Conservation (phyloP, 2,329 filamentous ascomycete species). For the Aspergillus pseudoglaucus region DNA sequence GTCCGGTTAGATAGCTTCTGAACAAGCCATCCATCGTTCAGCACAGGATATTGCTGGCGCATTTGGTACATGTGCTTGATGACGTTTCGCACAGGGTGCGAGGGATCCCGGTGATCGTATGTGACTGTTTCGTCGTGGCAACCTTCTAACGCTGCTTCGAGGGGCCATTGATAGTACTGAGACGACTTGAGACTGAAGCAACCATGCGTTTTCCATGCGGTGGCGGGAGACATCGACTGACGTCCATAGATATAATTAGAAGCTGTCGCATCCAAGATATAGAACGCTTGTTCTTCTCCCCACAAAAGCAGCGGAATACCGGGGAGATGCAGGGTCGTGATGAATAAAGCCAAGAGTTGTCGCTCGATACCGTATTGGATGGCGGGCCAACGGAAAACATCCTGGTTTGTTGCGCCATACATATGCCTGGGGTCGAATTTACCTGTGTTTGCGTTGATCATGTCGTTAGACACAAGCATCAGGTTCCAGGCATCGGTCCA, state of each 20-base stretch:
- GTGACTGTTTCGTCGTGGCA: constrained; percentile 53
- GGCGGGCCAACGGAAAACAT: constrained; percentile 59
- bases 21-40: constrained; percentile 55
- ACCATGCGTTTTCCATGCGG: constrained; percentile 59
- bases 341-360: constrained; percentile 52
- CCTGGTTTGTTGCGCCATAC: constrained; percentile 60
- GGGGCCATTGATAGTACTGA: constrained; percentile 54
- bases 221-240: constrained; percentile 55
- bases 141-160: constrained; percentile 48
- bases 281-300: constrained; percentile 62
- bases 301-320: constrained; percentile 56
- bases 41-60: constrained; percentile 48
- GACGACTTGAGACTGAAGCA: constrained; percentile 53
- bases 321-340: constrained; percentile 54
- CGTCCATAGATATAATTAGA: constrained; percentile 61
- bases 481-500: constrained; percentile 52
- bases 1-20: constrained; percentile 54
- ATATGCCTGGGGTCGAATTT: constrained; percentile 59
- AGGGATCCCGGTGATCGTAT: constrained; percentile 57
- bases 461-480: constrained; percentile 53
- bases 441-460: constrained; percentile 55
- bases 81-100: constrained; percentile 55
- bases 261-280: constrained; percentile 58
- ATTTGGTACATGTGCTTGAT: constrained; percentile 58
- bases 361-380: constrained; percentile 52